phyloP scores from a whole-genome alignment of 2,329 filamentous ascomycete species.

The Ophiobolus disseminans region DNA sequence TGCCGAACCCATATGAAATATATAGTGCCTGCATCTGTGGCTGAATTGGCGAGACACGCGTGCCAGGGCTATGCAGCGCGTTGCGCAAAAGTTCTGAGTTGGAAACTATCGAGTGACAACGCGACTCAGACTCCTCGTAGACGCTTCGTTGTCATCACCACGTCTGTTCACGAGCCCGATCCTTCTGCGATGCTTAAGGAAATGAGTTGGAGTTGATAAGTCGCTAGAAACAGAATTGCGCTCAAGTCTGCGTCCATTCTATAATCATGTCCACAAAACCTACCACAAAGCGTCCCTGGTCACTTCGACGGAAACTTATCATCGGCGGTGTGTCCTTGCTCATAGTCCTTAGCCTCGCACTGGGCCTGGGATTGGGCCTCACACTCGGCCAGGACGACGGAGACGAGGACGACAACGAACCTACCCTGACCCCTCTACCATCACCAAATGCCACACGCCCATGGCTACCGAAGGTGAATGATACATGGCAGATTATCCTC shows the following conservation, averaged over 20 bases:
- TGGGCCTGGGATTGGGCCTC: conserved; percentile 66
- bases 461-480: conserved; percentile 63
- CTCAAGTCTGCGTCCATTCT: neutral
- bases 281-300: conserved; percentile 18
- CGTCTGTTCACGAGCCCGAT: too few relatives aligned
- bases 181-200: too few relatives aligned
- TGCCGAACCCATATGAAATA: conserved; percentile 12
- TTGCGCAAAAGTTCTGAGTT: too few relatives aligned
- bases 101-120: too few relatives aligned
- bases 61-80: too few relatives aligned
- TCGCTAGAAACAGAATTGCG: too few relatives aligned
- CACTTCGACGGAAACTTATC: conserved; percentile 36
- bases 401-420: conserved; percentile 26
- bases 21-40: conserved; percentile 8
- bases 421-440: conserved; percentile 34
- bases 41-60: neutral
- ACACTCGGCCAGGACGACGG: conserved; percentile 40
- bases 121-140: too few relatives aligned
- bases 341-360: conserved; percentile 55
- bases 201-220: too few relatives aligned
- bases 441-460: conserved; percentile 35
- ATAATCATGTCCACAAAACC: conserved; percentile 19
- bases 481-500: conserved; percentile 70
- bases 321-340: conserved; percentile 25
- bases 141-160: too few relatives aligned